Percentiles rank a stretch among this genome's conserved stretches.
phyloP scores from a whole-genome alignment of 306 rosid species.

The Trifolium repens region DNA sequence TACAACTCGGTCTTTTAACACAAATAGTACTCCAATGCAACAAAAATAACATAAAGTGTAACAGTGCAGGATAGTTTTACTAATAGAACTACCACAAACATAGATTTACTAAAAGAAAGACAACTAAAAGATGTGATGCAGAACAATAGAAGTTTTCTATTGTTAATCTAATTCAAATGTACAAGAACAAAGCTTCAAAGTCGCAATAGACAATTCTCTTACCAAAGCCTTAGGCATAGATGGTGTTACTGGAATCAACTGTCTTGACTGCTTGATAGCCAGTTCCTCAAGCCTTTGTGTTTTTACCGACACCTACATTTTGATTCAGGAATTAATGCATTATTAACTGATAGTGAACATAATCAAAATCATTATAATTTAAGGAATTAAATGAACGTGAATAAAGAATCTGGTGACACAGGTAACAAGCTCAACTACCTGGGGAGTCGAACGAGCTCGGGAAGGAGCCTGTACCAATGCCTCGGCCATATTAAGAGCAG shows the following conservation, averaged over 20 bases:
- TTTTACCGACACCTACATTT: slow-evolving; percentile 67
- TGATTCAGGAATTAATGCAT: slow-evolving; percentile 13
- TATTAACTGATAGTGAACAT: slow-evolving; percentile 27
- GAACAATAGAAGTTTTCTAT: slow-evolving; percentile 5
- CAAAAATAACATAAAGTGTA: slow-evolving; percentile 12
- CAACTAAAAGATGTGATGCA: background rate
- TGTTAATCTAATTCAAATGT: slow-evolving; percentile 23
- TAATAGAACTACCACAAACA: slow-evolving; percentile 23
- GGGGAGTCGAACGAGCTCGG: slow-evolving; percentile 73
- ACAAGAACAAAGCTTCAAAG: slow-evolving; percentile 8
- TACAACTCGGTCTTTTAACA: background rate
- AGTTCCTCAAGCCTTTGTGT: slow-evolving; percentile 94
- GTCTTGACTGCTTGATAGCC: slow-evolving; percentile 94
- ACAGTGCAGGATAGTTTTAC: slow-evolving; percentile 14
- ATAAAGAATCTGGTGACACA: slow-evolving; percentile 23
- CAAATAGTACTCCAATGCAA: background rate
- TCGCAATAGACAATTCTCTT: slow-evolving; percentile 24
- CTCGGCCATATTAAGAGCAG: slow-evolving; percentile 94
- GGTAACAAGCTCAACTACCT: slow-evolving; percentile 57
- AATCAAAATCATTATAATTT: slow-evolving; percentile 14
- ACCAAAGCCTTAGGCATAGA: slow-evolving; percentile 85
- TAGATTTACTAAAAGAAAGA: slow-evolving; percentile 8
- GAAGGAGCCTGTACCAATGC: slow-evolving; percentile 85
- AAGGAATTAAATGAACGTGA: slow-evolving; percentile 25
- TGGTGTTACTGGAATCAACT: slow-evolving; percentile 91